Evolutionary conservation across 768 basidiomycete species (phyloP).

Genomic region (Amanita exitialis): DNA sequence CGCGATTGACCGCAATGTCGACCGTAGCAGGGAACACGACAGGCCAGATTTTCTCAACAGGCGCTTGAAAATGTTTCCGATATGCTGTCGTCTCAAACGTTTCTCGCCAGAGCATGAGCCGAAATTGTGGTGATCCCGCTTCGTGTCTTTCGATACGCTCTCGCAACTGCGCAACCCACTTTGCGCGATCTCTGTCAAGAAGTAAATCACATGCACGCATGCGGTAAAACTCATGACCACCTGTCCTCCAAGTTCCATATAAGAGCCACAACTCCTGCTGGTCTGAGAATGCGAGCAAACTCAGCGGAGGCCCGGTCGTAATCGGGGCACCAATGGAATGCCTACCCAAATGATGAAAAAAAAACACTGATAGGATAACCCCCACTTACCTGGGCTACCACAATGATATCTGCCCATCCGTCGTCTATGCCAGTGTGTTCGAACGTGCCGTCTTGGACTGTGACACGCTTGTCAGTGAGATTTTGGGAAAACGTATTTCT

Average conservation of each 20-base stretch:
- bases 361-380: not conserved
- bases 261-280: constrained; percentile 56
- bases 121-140: constrained; percentile 72
- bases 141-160: constrained; percentile 63
- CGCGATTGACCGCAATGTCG: constrained; percentile 53
- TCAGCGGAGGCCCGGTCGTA: constrained; percentile 63
- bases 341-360: constrained; percentile 30
- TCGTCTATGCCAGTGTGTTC: constrained; percentile 48
- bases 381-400: constrained; percentile 57
- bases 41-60: constrained; percentile 44
- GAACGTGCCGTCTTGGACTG: constrained; percentile 59
- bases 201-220: not conserved
- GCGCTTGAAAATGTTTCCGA: constrained; percentile 43
- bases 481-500: constrained; percentile 54
- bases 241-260: constrained; percentile 93
- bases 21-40: constrained; percentile 44
- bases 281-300: constrained; percentile 74
- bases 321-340: constrained; percentile 91
- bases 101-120: constrained; percentile 63
- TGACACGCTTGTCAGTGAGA: constrained; percentile 41
- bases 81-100: constrained; percentile 60
- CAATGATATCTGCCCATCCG: constrained; percentile 68
- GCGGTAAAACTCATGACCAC: constrained; percentile 19
- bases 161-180: constrained; percentile 71
- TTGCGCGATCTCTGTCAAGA: constrained; percentile 36